Conservation (phyloP, 2,329 filamentous ascomycete genomes). For the Trichoderma koningii region DNA sequence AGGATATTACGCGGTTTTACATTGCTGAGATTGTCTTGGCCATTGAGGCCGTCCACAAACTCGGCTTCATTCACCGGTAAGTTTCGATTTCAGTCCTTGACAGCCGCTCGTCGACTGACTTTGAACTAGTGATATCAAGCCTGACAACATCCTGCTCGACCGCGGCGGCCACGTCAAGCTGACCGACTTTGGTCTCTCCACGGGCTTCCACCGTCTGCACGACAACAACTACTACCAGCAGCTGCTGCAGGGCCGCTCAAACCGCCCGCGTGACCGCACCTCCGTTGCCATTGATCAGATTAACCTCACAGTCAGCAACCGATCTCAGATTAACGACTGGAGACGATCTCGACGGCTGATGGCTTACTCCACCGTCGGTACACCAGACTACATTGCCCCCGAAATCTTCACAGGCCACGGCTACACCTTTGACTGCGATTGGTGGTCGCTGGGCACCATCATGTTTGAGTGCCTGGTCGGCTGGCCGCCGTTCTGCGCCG, state of each 20-base stretch:
- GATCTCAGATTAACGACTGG: constrained; percentile 98
- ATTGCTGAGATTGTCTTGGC: constrained; percentile 97
- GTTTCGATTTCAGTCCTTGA: constrained; percentile 35
- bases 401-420: constrained; percentile 97
- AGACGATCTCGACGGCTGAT: constrained; percentile 91
- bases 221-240: constrained; percentile 99
- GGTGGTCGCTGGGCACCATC: constrained; percentile 98
- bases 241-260: constrained; percentile 78
- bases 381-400: constrained; percentile 96
- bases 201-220: constrained; percentile 95
- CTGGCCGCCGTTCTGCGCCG: constrained; percentile 98
- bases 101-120: background rate
- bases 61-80: constrained; percentile 97
- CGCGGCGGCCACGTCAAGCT: constrained; percentile 96
- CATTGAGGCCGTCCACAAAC: constrained; percentile 97
- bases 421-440: constrained; percentile 96
- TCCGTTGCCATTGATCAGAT: constrained; percentile 98
- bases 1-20: constrained; percentile 98
- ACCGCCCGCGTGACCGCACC: constrained; percentile 76
- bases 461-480: constrained; percentile 99
- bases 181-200: constrained; percentile 96
- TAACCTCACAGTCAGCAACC: constrained; percentile 96
- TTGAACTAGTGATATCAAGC: constrained; percentile 84
- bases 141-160: constrained; percentile 96
- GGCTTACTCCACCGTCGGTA: constrained; percentile 97